Conservation (phyloP, 768 basidiomycete genomes). For the Leccinum truebloodii region DNA sequence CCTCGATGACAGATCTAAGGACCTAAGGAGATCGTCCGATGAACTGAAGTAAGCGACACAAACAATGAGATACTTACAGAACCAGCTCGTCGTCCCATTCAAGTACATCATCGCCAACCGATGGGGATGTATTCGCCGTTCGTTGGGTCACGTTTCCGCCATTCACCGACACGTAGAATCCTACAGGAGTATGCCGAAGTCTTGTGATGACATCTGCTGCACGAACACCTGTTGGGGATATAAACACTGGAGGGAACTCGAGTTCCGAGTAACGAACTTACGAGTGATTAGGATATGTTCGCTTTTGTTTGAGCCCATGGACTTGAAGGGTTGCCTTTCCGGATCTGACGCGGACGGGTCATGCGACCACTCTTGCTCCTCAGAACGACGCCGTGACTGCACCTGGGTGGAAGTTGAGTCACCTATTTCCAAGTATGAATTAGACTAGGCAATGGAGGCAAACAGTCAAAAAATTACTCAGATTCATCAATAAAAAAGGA, state of each 20-base stretch:
- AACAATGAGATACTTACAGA: background rate
- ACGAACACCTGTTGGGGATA: background rate
- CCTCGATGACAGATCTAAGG: background rate
- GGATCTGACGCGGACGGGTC: background rate
- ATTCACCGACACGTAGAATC: background rate
- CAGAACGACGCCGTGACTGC: background rate
- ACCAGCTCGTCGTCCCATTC: constrained; percentile 5
- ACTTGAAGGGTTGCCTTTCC: background rate
- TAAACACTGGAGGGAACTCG: background rate
- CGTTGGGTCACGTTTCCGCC: background rate
- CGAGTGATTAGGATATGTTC: background rate
- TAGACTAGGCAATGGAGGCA: background rate
- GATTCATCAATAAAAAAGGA: background rate
- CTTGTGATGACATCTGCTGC: background rate
- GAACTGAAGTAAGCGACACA: background rate
- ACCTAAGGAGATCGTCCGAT: background rate
- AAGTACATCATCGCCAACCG: background rate
- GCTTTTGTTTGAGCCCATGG: background rate
- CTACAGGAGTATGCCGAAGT: background rate
- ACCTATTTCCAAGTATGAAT: background rate
- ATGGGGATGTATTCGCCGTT: background rate
- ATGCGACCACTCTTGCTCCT: background rate
- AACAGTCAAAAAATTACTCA: background rate
- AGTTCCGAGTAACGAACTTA: background rate
- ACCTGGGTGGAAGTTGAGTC: background rate